Conservation (phyloP, 805 yeast species). For the Grigorovia yakushimaensis region DNA sequence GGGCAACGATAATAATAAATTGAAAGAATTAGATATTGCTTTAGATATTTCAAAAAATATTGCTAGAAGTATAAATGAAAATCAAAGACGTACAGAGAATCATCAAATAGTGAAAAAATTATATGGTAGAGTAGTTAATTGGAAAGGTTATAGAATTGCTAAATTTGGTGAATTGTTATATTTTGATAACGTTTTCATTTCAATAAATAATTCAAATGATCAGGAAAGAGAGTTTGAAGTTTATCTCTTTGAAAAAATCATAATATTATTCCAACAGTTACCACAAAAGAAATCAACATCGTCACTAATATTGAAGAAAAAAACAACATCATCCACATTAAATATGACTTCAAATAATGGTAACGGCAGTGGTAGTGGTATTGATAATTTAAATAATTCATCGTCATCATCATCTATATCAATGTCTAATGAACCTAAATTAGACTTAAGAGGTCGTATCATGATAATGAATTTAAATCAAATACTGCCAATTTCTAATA, state of each 20-base stretch:
- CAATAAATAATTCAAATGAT: conserved; percentile 38
- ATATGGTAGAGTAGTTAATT: conserved; percentile 67
- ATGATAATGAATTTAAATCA: conserved; percentile 58
- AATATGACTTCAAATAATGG: conserved; percentile 6
- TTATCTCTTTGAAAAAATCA: conserved; percentile 70
- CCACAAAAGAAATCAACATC: conserved; percentile 37
- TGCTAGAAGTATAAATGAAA: conserved; percentile 83
- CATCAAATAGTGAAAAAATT: conserved; percentile 58
- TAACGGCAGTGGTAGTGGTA: conserved; percentile 1
- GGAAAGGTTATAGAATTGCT: conserved; percentile 79
- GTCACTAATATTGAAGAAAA: conserved; percentile 33
- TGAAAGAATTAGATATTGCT: conserved; percentile 60
- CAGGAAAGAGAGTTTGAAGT: conserved; percentile 82
- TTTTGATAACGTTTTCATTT: conserved; percentile 53
- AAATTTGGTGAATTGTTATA: conserved; percentile 80
- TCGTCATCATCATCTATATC: conserved; percentile 7
- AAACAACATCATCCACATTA: conserved; percentile 21
- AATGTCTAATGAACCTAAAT: conserved; percentile 26
- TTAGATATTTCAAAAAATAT: conserved; percentile 68
- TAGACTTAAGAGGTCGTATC: conserved; percentile 72
- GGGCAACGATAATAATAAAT: conserved; percentile 1
- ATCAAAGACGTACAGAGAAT: conserved; percentile 87
- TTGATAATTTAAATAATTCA: conserved; percentile 3
- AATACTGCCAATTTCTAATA: conserved; percentile 39
- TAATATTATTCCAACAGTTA: conserved; percentile 55